Percentiles rank a stretch among this genome's conserved stretches.
Conservation (phyloP, 805 yeast genomes). For the Saturnispora halmiae region DNA sequence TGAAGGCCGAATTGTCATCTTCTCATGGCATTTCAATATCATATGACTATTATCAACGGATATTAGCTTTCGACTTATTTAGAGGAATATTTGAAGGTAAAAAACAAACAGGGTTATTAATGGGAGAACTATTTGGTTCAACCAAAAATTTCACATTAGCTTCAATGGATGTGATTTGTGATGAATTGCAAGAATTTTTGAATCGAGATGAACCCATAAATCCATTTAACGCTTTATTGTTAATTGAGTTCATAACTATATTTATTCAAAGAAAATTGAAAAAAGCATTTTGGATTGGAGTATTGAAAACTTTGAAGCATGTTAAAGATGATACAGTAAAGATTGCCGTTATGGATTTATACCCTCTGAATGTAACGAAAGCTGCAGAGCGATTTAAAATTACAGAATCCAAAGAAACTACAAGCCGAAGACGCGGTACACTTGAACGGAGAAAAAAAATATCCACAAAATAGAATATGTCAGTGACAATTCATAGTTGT, state of each 20-base stretch:
- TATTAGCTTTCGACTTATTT: conserved; percentile 11
- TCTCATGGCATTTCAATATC: conserved; percentile 3
- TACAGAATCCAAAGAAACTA: no score
- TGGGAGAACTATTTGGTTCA: conserved; percentile 5
- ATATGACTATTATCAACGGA: conserved; percentile 9
- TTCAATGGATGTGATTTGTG: conserved; percentile 4
- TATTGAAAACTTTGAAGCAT: neutral
- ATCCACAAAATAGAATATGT: no score
- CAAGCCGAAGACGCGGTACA: no score
- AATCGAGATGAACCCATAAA: neutral
- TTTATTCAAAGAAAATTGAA: conserved; percentile 4
- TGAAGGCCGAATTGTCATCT: neutral
- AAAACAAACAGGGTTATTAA: conserved; percentile 6
- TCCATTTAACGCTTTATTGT: neutral
- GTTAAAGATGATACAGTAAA: conserved; percentile 1
- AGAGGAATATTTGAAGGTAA: conserved; percentile 10
- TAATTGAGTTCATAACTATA: conserved; percentile 6
- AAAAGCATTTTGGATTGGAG: neutral
- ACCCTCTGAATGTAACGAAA: neutral
- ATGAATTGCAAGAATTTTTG: neutral
- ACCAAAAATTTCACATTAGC: conserved; percentile 5
- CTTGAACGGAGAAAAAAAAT: no score
- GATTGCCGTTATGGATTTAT: conserved; percentile 1
- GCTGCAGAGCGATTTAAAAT: neutral
- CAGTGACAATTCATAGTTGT: no score